Percentiles rank a stretch among this genome's conserved stretches.
phyloP scores from a whole-genome alignment of 768 basidiomycete genomes.

The Panus rudis region DNA sequence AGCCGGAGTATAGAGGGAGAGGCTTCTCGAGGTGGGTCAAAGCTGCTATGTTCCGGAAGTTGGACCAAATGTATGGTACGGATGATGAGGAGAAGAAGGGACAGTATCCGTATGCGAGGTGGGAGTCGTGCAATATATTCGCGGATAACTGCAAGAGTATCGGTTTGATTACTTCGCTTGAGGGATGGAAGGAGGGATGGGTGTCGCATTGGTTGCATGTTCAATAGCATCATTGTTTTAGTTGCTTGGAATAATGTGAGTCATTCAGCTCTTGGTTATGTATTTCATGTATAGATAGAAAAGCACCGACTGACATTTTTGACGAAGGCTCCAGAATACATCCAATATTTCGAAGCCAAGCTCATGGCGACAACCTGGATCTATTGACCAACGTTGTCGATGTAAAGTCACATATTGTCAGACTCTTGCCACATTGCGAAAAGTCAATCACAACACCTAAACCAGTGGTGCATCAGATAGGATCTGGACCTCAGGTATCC shows the following conservation, averaged over 20 bases:
- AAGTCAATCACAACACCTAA: no score
- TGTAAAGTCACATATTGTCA: no score
- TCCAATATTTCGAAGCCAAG: no score
- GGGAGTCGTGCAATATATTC: background rate
- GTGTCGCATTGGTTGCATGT: background rate
- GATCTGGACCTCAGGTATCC: no score
- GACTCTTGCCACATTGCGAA: no score
- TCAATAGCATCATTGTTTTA: background rate
- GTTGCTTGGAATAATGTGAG: background rate
- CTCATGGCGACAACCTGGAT: background rate
- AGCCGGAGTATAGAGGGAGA: background rate
- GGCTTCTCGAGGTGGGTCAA: background rate
- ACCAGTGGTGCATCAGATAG: no score
- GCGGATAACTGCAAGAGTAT: background rate
- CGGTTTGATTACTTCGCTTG: background rate
- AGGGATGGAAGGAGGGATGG: background rate
- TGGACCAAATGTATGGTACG: background rate
- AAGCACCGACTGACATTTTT: background rate
- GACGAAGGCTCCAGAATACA: no score
- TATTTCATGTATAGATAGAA: background rate
- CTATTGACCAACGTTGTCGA: background rate
- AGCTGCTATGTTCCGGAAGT: background rate
- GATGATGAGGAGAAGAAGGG: background rate
- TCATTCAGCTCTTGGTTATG: background rate
- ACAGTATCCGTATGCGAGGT: background rate